These are phyloP conservation scores for Melampsora larici-populina DNA, from an alignment of 1,284 basidiomycete species.

Conservation along the genomic window DNA sequence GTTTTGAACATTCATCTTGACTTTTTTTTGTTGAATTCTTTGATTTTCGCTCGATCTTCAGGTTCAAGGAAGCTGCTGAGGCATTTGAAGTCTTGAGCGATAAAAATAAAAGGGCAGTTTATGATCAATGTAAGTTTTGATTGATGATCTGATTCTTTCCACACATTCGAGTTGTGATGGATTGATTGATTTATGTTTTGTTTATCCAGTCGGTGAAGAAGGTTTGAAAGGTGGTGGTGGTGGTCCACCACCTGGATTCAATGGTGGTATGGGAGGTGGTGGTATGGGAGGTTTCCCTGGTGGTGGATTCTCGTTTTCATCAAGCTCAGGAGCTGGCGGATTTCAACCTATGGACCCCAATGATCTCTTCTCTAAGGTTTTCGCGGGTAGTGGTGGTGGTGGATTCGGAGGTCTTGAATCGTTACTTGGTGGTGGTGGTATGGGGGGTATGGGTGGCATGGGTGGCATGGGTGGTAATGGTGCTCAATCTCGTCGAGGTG, in stretches of 20 bases:
- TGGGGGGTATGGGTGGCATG: conserved; percentile 53
- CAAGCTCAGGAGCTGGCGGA: conserved; percentile 52
- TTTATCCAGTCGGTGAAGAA: conserved; percentile 24
- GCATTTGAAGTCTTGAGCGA: conserved; percentile 95
- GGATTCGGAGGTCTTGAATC: neutral
- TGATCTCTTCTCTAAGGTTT: conserved; percentile 80
- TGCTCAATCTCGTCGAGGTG: conserved; percentile 47
- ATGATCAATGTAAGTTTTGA: conserved; percentile 67
- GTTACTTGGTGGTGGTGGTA: conserved; percentile 52
- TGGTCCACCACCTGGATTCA: conserved; percentile 16
- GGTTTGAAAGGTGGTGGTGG: conserved; percentile 14
- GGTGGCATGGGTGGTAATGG: conserved; percentile 48
- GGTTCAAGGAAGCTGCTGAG: conserved; percentile 69
- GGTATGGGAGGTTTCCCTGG: conserved; percentile 19
- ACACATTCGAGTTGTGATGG: neutral
- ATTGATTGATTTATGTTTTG: neutral
- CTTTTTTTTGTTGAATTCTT: neutral
- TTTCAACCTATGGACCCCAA: conserved; percentile 79
- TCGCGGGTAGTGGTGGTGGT: conserved; percentile 49
- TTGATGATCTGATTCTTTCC: neutral
- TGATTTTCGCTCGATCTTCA: neutral
- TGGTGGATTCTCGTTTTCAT: conserved; percentile 8
- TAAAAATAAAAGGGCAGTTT: conserved; percentile 84
- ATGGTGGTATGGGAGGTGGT: conserved; percentile 1
- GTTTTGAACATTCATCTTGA: conserved; percentile 2